Base-by-base conservation (phyloP, 139 green algal species). In the Coccomyxa sp. region DNA sequence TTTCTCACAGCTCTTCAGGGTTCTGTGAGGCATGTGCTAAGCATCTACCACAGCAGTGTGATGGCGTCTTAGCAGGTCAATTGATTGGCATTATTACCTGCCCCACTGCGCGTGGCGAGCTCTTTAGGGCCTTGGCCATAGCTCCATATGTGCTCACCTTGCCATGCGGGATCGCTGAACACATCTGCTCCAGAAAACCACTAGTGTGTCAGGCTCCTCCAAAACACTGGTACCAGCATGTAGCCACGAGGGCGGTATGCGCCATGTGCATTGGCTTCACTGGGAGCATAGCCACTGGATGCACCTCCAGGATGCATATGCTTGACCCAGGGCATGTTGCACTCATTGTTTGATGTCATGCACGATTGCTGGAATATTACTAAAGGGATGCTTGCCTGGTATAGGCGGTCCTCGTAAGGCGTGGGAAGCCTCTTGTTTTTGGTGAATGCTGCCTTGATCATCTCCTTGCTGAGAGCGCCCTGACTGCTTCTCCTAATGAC, bases 121-220 rank as follows among this genome's bases (percentile, higher is more conserved):
- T 90, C 16, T 74, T 78, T 7, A 96, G 70, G 2, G 87, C 78
- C 33, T 82, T 81, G 0, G 92, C 87, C 71, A 96, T 78, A 0
- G 84, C 80, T 18, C 88, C 89, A 38, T 96, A 96, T 0, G 92
- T 95, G 9, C 82, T 82, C 3, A 95, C 92, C 58, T 88, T 91
- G 58, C 92, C 91, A 3, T 79, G 54, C 0, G 92, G 92, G 33
- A 96, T 91, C 27, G 40, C 64, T 55, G 82, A 87, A 79, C 89
- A 93, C 6, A 88, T 71, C 87, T 91, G 82, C 75, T 69, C 3
- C 7, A 34, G 12, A 37, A 24, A 10, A 58, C 9, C 2, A 37
- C 38, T 36, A 58, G 14, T 16, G 44, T 58, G 44, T 29, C 44
- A 12, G 16, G 14, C 12, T 58, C 14, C 44, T 29, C 14, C 44